Evolutionary conservation across 2,329 filamentous ascomycete genomes (phyloP).

Genomic region (Cryphonectria carpinicola): DNA sequence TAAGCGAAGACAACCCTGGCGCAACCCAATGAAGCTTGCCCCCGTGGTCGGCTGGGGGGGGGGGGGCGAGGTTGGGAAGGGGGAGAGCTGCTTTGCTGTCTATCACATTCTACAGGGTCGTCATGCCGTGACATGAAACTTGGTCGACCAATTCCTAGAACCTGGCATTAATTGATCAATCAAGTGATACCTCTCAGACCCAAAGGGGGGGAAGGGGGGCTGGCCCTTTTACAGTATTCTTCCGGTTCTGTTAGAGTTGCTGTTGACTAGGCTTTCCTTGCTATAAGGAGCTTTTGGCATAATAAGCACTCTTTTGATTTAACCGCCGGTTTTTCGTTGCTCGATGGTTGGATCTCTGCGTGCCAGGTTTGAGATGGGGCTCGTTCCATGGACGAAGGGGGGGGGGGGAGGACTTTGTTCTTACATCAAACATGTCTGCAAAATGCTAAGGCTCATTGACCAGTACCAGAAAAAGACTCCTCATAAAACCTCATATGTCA

Average conservation of each 20-base stretch:
- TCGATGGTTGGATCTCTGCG: not conserved
- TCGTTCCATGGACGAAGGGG: too few relatives aligned
- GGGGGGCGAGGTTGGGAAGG: not conserved
- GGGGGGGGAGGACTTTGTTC: too few relatives aligned
- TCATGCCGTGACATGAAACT: not conserved
- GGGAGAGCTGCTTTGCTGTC: not conserved
- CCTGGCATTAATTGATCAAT: not conserved
- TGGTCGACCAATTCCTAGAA: not conserved
- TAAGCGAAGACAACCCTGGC: not conserved
- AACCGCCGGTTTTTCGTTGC: not conserved
- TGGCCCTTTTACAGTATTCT: too few relatives aligned
- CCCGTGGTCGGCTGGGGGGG: not conserved
- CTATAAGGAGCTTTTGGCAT: not conserved
- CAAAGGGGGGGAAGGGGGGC: too few relatives aligned
- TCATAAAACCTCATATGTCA: too few relatives aligned
- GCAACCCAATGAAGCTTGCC: not conserved
- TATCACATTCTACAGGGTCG: not conserved
- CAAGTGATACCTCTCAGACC: not conserved
- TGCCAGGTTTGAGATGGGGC: too few relatives aligned
- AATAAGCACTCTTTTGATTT: not conserved
- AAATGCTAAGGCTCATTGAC: too few relatives aligned
- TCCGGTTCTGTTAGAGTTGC: too few relatives aligned
- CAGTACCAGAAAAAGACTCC: too few relatives aligned
- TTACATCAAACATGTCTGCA: too few relatives aligned
- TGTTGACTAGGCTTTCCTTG: not conserved